phyloP scores from a whole-genome alignment of 2,329 filamentous ascomycete genomes.

The Elsinoe ampelina region DNA sequence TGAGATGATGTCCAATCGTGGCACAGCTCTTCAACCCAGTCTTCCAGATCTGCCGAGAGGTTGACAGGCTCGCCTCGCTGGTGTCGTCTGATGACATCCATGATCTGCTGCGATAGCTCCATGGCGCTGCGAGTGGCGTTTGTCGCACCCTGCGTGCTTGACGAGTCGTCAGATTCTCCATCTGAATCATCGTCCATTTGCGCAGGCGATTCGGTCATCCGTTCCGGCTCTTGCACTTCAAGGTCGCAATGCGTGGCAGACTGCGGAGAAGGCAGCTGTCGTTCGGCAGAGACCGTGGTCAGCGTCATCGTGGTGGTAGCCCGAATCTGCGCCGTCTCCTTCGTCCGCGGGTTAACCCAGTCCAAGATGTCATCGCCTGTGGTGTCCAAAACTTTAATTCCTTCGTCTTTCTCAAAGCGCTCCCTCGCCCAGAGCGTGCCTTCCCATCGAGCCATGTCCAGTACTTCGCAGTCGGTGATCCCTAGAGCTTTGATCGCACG shows the following conservation, averaged over 20 bases:
- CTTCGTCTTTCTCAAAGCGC: slow-evolving; percentile 67
- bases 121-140: not conserved
- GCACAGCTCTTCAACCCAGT: slow-evolving; percentile 8
- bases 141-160: not conserved
- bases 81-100: slow-evolving; percentile 3
- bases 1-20: not conserved
- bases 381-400: slow-evolving; percentile 60
- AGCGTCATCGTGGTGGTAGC: slow-evolving; percentile 6
- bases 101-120: slow-evolving; percentile 9
- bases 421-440: slow-evolving; percentile 76
- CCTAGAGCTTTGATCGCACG: slow-evolving; percentile 62
- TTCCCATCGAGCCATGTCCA: slow-evolving; percentile 68
- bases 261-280: not conserved
- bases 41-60: not conserved
- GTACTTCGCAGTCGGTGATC: slow-evolving; percentile 61
- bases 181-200: slow-evolving; percentile 2
- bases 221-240: slow-evolving; percentile 11
- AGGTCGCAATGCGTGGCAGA: slow-evolving; percentile 11
- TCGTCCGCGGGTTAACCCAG: slow-evolving; percentile 46
- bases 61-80: slow-evolving; percentile 1
- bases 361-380: slow-evolving; percentile 58
- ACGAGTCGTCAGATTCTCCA: not conserved
- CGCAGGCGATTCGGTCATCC: not conserved
- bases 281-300: not conserved
- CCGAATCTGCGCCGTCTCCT: slow-evolving; percentile 15